Percentiles rank a stretch among this genome's conserved stretches.
These are phyloP conservation scores for Alternaria viburni DNA, from an alignment of 2,329 filamentous ascomycete genomes.

Conservation along the genomic window DNA sequence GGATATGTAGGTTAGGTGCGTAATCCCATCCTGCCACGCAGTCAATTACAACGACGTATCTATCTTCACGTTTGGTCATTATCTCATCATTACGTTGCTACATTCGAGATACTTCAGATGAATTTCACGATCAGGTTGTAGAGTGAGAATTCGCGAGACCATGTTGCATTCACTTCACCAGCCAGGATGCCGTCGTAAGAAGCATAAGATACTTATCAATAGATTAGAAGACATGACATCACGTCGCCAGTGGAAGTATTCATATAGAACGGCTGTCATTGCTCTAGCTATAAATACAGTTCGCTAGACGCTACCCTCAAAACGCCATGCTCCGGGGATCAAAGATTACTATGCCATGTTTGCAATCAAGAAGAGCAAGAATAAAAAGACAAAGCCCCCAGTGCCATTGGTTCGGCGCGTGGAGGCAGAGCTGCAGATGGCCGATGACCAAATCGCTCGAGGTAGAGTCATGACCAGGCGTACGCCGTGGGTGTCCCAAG, in stretches of 20 bases:
- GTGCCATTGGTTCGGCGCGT: background rate
- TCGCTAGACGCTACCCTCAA: background rate
- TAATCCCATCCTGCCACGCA: background rate
- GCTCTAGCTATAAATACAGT: constrained; percentile 6
- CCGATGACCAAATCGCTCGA: background rate
- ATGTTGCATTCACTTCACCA: background rate
- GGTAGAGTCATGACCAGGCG: background rate
- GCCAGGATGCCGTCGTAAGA: background rate
- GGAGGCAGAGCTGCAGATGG: constrained; percentile 10
- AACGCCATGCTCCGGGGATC: constrained; percentile 9
- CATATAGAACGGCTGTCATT: background rate
- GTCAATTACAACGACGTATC: background rate
- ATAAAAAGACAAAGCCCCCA: background rate
- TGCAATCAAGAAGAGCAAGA: background rate
- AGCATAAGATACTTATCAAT: background rate
- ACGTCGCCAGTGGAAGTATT: background rate
- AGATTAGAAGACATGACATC: background rate
- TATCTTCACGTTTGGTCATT: background rate
- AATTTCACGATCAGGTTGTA: background rate
- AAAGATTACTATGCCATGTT: background rate
- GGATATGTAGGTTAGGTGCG: background rate
- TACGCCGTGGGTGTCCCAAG: background rate
- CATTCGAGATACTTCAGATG: background rate
- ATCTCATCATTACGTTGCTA: background rate
- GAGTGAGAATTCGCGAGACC: background rate